A percentile compares a stretch with the other conserved stretches of the same genome.
phyloP scores from a whole-genome alignment of 2,329 filamentous ascomycete species.

The Colletotrichum tropicicola region DNA sequence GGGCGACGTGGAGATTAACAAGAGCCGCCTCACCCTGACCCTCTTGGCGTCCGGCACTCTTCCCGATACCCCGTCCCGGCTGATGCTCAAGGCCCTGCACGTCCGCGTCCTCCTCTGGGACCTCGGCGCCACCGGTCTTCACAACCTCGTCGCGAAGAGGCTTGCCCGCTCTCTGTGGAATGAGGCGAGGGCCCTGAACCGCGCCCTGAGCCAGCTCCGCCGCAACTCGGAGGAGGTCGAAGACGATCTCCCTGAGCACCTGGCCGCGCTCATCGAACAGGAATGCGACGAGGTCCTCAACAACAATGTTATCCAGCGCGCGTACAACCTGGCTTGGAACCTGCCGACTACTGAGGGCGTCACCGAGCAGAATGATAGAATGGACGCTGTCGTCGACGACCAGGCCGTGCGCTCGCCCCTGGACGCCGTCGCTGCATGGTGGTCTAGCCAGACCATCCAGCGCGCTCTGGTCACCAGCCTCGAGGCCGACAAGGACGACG shows the following conservation, averaged over 20 bases:
- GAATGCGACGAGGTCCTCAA: constrained; percentile 86
- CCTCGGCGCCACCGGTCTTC: constrained; percentile 70
- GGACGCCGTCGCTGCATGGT: constrained; percentile 93
- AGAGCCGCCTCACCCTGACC: constrained; percentile 84
- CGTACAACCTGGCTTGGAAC: constrained; percentile 92
- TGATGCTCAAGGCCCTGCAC: constrained; percentile 94
- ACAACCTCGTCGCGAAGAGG: constrained; percentile 76
- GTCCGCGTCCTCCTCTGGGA: constrained; percentile 91
- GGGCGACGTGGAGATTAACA: constrained; percentile 89
- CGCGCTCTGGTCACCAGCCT: constrained; percentile 73
- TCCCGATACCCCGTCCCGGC: constrained; percentile 80
- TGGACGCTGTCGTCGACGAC: constrained; percentile 87
- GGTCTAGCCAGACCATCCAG: constrained; percentile 77
- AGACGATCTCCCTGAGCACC: constrained; percentile 78
- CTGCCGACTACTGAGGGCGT: constrained; percentile 75
- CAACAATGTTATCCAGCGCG: constrained; percentile 80
- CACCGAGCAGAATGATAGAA: constrained; percentile 70
- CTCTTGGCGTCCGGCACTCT: constrained; percentile 89
- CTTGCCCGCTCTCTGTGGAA: constrained; percentile 84
- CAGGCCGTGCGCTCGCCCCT: constrained; percentile 85
- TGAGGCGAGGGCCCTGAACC: constrained; percentile 74
- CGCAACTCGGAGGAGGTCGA: constrained; percentile 57
- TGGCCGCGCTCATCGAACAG: constrained; percentile 78
- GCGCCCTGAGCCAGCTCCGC: constrained; percentile 53
- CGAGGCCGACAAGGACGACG: constrained; percentile 58